Conservation (phyloP, 1,284 basidiomycete genomes). For the Melampsora americana region DNA sequence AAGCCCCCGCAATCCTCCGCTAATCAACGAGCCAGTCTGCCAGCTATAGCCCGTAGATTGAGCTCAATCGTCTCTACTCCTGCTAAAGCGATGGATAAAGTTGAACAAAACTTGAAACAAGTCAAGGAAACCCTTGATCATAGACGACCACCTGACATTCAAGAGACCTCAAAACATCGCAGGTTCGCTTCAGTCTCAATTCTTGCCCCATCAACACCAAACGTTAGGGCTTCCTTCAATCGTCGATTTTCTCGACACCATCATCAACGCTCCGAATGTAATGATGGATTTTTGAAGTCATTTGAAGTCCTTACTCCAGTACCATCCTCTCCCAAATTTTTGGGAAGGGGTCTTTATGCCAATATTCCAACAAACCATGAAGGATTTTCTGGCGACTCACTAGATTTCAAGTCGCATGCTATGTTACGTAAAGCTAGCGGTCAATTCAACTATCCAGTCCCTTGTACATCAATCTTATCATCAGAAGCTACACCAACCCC, state of each 20-base stretch:
- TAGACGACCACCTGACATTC: not conserved
- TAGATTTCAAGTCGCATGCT: not conserved
- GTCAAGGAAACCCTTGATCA: not conserved
- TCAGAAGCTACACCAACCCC: not conserved
- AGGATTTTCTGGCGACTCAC: not conserved
- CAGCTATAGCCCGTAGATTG: not conserved
- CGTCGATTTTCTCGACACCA: not conserved
- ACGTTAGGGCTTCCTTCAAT: not conserved
- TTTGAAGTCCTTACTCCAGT: not conserved
- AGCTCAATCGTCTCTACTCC: not conserved
- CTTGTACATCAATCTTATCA: not conserved
- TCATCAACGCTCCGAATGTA: not conserved
- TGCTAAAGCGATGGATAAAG: conserved; percentile 1
- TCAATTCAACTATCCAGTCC: conserved; percentile 6
- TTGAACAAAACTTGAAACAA: not conserved
- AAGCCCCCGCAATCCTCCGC: not conserved
- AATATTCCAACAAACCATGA: not conserved
- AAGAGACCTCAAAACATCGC: not conserved
- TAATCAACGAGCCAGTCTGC: not conserved
- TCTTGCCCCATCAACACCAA: not conserved
- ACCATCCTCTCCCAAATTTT: not conserved
- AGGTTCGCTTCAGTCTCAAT: not conserved
- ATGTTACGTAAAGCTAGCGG: not conserved
- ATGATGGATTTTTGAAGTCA: not conserved
- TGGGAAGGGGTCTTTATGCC: not conserved